Percentiles rank a stretch among this genome's conserved stretches.
Conservation (phyloP, 257 asterid genomes). For the Solanum verrucosum region DNA sequence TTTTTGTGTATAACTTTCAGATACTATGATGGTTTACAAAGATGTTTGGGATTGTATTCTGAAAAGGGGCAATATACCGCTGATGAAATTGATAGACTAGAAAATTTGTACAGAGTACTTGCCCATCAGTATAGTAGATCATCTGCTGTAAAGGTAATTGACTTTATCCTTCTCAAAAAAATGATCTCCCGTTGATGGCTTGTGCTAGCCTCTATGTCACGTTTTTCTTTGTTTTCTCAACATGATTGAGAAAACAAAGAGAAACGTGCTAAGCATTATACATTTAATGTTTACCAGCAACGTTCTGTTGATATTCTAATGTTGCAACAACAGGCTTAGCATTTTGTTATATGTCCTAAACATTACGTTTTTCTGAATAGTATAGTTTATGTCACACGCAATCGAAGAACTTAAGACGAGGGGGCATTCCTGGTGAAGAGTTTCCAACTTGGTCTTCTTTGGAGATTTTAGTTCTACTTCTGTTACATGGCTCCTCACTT, state of each 20-base stretch:
- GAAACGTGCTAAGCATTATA: neutral
- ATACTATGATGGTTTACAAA: slow-evolving; percentile 93
- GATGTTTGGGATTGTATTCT: slow-evolving; percentile 63
- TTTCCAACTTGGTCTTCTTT: neutral
- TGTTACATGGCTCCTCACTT: neutral
- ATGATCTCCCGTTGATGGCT: neutral
- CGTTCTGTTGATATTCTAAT: neutral
- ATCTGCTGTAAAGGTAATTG: slow-evolving; percentile 88
- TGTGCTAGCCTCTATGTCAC: neutral
- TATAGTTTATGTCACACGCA: neutral
- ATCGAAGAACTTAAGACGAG: neutral
- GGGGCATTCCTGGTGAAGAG: neutral
- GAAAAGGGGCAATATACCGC: slow-evolving; percentile 58
- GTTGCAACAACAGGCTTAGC: neutral
- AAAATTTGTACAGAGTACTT: slow-evolving; percentile 60
- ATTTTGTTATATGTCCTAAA: neutral
- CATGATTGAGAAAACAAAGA: neutral
- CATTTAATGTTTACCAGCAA: neutral
- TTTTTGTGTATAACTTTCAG: slow-evolving; percentile 15
- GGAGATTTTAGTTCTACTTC: neutral
- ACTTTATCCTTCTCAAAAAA: neutral
- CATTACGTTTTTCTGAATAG: neutral
- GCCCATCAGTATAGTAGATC: slow-evolving; percentile 67
- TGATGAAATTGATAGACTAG: slow-evolving; percentile 58
- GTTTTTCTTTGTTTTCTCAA: neutral